phyloP scores from a whole-genome alignment of 805 yeast species.

The Kuraishia ogatae region DNA sequence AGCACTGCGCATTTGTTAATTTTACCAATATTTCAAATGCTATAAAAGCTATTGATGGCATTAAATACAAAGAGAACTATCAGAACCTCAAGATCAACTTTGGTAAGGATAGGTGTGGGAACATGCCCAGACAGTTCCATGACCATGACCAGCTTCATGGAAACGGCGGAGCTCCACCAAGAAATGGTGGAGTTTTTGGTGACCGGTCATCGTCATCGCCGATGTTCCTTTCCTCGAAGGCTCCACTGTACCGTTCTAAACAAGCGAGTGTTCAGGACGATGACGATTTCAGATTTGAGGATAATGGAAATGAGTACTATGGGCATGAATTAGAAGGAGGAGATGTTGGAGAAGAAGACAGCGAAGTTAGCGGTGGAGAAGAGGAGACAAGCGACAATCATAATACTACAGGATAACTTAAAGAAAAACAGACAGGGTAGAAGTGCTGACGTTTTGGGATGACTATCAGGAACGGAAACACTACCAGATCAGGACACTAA shows the following conservation, averaged over 20 bases:
- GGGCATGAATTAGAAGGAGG: not conserved
- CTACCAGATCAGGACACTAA: not conserved
- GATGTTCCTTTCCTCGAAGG: not conserved
- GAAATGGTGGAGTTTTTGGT: not conserved
- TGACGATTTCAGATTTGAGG: not conserved
- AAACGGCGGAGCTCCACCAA: not conserved
- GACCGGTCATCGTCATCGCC: not conserved
- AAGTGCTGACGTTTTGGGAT: no score
- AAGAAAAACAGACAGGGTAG: no score
- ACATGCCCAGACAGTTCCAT: slow-evolving; percentile 70
- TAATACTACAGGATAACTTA: not conserved
- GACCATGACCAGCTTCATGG: not conserved
- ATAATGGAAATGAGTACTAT: not conserved
- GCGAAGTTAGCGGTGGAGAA: not conserved
- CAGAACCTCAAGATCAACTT: slow-evolving; percentile 73
- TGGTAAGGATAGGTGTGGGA: slow-evolving; percentile 94
- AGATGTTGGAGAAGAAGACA: not conserved
- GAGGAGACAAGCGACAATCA: not conserved
- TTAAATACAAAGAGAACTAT: slow-evolving; percentile 66
- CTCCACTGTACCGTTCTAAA: not conserved
- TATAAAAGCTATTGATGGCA: slow-evolving; percentile 85
- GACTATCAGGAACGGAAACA: no score
- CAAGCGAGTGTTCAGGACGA: not conserved
- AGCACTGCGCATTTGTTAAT: slow-evolving; percentile 85
- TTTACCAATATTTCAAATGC: slow-evolving; percentile 89